Percentiles rank a stretch among this genome's conserved stretches.
Evolutionary conservation across 2,329 filamentous ascomycete species (phyloP).

Genomic region (Chaetothyriales sp.): DNA sequence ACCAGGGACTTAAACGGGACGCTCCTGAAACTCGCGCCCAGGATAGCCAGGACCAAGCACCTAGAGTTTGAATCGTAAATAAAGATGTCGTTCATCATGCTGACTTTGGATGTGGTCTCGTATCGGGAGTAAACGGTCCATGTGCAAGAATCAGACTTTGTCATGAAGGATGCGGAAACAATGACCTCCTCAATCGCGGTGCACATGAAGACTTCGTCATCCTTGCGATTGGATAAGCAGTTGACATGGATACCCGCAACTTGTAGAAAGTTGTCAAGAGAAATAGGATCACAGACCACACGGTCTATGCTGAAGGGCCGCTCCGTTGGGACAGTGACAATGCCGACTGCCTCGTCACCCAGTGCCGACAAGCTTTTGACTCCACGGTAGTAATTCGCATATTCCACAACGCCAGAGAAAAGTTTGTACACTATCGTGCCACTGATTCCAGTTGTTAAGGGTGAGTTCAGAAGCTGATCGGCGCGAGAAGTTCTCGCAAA

Average conservation of each 20-base stretch:
- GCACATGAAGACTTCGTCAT: slow-evolving; percentile 22
- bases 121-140: slow-evolving; percentile 10
- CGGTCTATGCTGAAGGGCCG: not conserved
- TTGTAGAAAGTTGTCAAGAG: slow-evolving; percentile 23
- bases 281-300: slow-evolving; percentile 20
- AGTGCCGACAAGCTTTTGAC: not conserved
- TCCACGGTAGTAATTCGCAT: slow-evolving; percentile 9
- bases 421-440: slow-evolving; percentile 10
- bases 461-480: not conserved
- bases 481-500: not conserved
- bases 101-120: not conserved
- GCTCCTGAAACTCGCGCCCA: slow-evolving; percentile 8
- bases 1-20: slow-evolving; percentile 8
- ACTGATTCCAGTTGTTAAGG: not conserved
- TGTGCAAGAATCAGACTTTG: not conserved
- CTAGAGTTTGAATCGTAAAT: slow-evolving; percentile 3
- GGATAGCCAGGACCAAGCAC: slow-evolving; percentile 6
- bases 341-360: not conserved
- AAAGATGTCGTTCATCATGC: slow-evolving; percentile 9
- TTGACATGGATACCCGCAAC: slow-evolving; percentile 23
- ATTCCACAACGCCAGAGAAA: slow-evolving; percentile 14
- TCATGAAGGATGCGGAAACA: slow-evolving; percentile 13
- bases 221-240: slow-evolving; percentile 16
- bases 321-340: slow-evolving; percentile 1
- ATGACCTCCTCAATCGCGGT: slow-evolving; percentile 21